Evolutionary conservation across 768 basidiomycete species (phyloP), one percentile per base, ranked within the genome.

Genomic region (Lactifluus pinguis): DNA sequence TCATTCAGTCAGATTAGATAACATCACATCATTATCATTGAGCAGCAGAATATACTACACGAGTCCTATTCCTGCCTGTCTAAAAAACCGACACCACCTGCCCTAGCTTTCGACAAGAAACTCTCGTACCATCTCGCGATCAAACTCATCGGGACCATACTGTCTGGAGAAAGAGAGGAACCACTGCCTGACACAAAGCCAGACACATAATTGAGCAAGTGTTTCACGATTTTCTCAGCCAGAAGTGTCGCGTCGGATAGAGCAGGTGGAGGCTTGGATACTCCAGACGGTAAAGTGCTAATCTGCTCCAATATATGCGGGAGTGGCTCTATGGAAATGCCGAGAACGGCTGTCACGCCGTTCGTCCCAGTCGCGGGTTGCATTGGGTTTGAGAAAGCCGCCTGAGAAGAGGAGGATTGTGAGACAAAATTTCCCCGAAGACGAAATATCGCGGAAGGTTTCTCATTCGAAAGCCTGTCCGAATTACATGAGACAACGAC

Each of bases 401-500:
- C 69, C 42, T 72, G 68, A 9, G 72, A 65, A 21, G 67, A 58
- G 0, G 72, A 64, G 2, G 75, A 69, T 11, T 68, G 56, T 0
- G 76, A 65, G n/a, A 75, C 76, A 68, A 83, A 86, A 13, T 80
- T 80, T 8, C 86, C 84, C 4, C 85, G 81, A 21, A 92, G 77
- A 25, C 91, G 89, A 74, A 92, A 92, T 68, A 93, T 90, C 0
- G 90, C 89, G 11, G 89, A 91, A 0, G 91, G 91, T 69, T 92
- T 92, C 36, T 92, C 89, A 69, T 92, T 92, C 14, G 90, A 90
- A 29, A 95, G 78, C 84, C 91, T 93, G 64, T 13, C 38, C 25
- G 55, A 56, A 47, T 47, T 19, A 49, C 38, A 49, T 41, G n/a
- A 17, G 38, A 30, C 15, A 30, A n/a, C n/a, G n/a, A 32, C 6